Base-by-base conservation (phyloP, 257 asterid species). In the Leptodermis oblonga region DNA sequence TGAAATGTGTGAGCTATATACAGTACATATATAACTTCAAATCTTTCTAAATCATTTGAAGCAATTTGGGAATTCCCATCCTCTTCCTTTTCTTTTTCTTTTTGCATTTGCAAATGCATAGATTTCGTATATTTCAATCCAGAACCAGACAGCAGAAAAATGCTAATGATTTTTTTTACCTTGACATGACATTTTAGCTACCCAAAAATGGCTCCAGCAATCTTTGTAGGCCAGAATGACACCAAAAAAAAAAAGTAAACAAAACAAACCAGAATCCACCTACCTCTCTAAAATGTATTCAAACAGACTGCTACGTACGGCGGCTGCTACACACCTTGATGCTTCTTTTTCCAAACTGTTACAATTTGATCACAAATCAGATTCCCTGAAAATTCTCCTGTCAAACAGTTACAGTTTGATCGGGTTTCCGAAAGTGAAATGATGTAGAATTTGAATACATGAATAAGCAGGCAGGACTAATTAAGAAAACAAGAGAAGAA, bases 231-330 rank as follows among this genome's bases (percentile, higher is more conserved):
- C 54, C 56, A 25, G 14, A 43, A 26, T 22, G 69, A 15, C n/a
- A 33, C 33, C 25, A 11, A 31, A 55, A 52, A 14, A 23, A 20
- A 12, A 6, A 41, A 56, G 31, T 18, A 30, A 42, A 28, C n/a
- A 8, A 15, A 0, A n/a, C 9, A 30, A 12, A n/a, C 39, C 1
- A 20, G 10, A 62, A 7, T 55, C n/a, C 43, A 51, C 65, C 53
- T 4, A 72, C 77, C n/a, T n/a, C 76, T 72, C 53, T 36, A 20
- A 46, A 49, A 22, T 51, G 31, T 18, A 15, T 34, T 22, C 52
- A 51, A 31, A 55, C 67, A 26, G 31, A n/a, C n/a, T n/a, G n/a
- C n/a, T n/a, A n/a, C n/a, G 17, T 25, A 37, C 42, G 36, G n/a
- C 51, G 41, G 11, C 41, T 37, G 54, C 25, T 48, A 20, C 31